Evolutionary conservation across 805 yeast species (phyloP).

Genomic region (Candida multigemmis): DNA sequence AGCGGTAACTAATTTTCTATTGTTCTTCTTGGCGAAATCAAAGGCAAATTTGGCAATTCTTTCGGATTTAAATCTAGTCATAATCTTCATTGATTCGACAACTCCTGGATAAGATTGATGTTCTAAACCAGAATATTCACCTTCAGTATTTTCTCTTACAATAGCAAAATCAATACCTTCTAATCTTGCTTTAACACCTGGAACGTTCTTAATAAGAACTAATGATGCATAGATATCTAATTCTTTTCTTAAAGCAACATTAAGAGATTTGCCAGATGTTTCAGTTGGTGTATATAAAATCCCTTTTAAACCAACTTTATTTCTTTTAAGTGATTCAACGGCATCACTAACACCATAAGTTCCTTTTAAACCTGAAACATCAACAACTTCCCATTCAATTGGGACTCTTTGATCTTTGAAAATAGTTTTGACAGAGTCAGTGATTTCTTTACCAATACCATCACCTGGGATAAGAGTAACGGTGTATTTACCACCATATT

Average conservation of each 20-base stretch:
- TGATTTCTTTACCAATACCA: constrained; percentile 94
- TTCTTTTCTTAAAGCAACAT: constrained; percentile 95
- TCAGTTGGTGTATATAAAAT: constrained; percentile 85
- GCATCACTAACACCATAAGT: constrained; percentile 77
- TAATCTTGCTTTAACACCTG: constrained; percentile 88
- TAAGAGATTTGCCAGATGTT: constrained; percentile 72
- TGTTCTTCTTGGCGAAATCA: constrained; percentile 87
- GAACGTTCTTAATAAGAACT: constrained; percentile 87
- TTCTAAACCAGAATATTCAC: constrained; percentile 97
- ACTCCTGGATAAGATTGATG: constrained; percentile 97
- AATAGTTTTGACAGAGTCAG: constrained; percentile 86
- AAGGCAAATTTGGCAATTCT: constrained; percentile 96
- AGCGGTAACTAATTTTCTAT: constrained; percentile 89
- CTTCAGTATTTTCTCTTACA: constrained; percentile 98
- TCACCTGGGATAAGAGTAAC: constrained; percentile 97
- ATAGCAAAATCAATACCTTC: constrained; percentile 85
- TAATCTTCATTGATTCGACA: constrained; percentile 91
- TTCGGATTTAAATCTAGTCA: constrained; percentile 91
- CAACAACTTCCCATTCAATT: constrained; percentile 75
- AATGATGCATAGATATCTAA: constrained; percentile 92
- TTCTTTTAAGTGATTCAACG: constrained; percentile 84
- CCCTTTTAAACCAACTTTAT: constrained; percentile 95
- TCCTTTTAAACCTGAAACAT: constrained; percentile 36
- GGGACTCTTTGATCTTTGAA: constrained; percentile 85
- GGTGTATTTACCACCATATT: constrained; percentile 90